phyloP scores from a whole-genome alignment of 306 rosid species.

The Notholithocarpus densiflorus region DNA sequence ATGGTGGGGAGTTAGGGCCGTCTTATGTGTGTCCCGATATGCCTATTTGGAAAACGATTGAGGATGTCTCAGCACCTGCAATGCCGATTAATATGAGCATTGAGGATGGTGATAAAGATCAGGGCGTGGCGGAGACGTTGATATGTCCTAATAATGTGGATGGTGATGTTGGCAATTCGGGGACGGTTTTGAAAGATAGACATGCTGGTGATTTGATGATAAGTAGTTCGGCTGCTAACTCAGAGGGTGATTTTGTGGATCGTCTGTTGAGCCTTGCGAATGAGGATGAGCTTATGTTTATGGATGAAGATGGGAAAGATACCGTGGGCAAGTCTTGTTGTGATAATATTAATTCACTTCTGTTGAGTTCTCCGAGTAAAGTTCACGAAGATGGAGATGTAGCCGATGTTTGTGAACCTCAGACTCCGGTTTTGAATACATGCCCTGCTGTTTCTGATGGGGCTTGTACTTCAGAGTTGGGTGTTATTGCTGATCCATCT shows the following conservation, averaged over 20 bases:
- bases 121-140: slow-evolving; percentile 8
- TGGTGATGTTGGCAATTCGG: slow-evolving; percentile 12
- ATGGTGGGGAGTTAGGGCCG: slow-evolving; percentile 37
- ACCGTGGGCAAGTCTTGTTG: slow-evolving; percentile 25
- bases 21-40: slow-evolving; percentile 36
- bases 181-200: slow-evolving; percentile 1
- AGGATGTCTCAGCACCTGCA: slow-evolving; percentile 52
- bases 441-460: slow-evolving; percentile 19
- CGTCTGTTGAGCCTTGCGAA: slow-evolving; percentile 34
- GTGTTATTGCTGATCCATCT: slow-evolving; percentile 18
- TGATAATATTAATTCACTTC: slow-evolving; percentile 35
- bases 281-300: slow-evolving; percentile 30
- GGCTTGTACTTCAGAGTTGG: slow-evolving; percentile 20
- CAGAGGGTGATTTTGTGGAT: slow-evolving; percentile 25
- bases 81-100: slow-evolving; percentile 38
- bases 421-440: slow-evolving; percentile 22
- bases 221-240: slow-evolving; percentile 21
- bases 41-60: slow-evolving; percentile 57
- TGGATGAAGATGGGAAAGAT: slow-evolving; percentile 45
- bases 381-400: slow-evolving; percentile 34
- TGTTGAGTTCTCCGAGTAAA: slow-evolving; percentile 41
- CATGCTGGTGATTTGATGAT: slow-evolving; percentile 17
- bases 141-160: slow-evolving; percentile 20
- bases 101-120: slow-evolving; percentile 14
- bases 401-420: slow-evolving; percentile 25